A percentile compares a stretch with the other conserved stretches of the same genome.
These are phyloP conservation scores for Aspergillus versicolor DNA, from an alignment of 2,329 filamentous ascomycete genomes.

Conservation along the genomic window DNA sequence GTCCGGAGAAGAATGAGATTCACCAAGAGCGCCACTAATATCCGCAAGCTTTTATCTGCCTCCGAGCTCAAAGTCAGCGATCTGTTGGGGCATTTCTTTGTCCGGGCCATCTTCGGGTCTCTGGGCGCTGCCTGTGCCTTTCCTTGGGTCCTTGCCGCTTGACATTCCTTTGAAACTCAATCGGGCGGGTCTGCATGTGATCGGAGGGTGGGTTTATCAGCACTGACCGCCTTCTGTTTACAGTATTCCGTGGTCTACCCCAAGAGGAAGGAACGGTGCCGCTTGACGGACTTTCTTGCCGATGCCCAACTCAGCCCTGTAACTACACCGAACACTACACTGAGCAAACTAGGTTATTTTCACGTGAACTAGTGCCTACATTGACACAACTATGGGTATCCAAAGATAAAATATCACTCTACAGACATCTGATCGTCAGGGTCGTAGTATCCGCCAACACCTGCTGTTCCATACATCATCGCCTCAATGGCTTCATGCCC, in stretches of 20 bases:
- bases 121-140: not conserved
- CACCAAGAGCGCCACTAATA: not conserved
- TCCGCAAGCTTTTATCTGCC: not conserved
- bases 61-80: not conserved
- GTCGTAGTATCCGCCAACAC: conserved; percentile 19
- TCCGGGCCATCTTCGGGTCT: not conserved
- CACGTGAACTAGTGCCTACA: not conserved
- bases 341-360: not conserved
- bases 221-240: conserved; percentile 4
- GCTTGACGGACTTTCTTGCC: too few species aligned
- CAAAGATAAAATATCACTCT: conserved; percentile 20
- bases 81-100: not conserved
- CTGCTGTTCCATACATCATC: conserved; percentile 20
- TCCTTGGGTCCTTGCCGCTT: not conserved
- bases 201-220: not conserved
- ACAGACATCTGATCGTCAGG: conserved; percentile 26
- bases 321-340: too few species aligned
- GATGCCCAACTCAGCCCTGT: too few species aligned
- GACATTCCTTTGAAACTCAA: conserved; percentile 9
- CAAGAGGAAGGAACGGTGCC: not conserved
- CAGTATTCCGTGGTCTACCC: not conserved
- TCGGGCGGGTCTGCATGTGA: conserved; percentile 13
- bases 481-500: conserved; percentile 31
- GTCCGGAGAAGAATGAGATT: not conserved
- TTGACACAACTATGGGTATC: not conserved